Conservation (phyloP, 805 yeast species). For the Myxozyma geophila region DNA sequence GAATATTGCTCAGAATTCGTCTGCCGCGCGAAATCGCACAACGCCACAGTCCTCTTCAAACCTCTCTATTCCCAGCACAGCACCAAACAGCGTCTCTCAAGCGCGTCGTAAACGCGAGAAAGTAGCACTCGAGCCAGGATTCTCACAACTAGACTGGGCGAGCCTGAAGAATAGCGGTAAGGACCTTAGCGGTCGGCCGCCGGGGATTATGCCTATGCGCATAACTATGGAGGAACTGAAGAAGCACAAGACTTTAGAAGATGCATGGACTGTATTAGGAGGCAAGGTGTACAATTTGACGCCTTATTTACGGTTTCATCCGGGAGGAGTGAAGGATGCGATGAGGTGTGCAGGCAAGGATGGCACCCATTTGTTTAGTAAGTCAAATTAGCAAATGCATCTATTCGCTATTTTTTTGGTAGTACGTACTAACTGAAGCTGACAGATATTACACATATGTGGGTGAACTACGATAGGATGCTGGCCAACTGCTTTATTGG, state of each 20-base stretch:
- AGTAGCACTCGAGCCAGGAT: conserved; percentile 73
- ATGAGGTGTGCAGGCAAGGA: conserved; percentile 82
- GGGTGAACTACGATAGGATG: conserved; percentile 88
- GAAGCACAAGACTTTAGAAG: conserved; percentile 62
- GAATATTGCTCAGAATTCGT: background rate
- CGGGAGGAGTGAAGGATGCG: conserved; percentile 85
- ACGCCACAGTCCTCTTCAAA: background rate
- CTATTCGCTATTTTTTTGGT: background rate
- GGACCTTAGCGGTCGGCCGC: conserved; percentile 50
- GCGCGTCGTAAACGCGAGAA: conserved; percentile 50
- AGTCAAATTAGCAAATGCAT: conserved; percentile 49
- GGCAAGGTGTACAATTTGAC: conserved; percentile 88
- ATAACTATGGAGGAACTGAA: conserved; percentile 60
- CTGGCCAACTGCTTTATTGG: conserved; percentile 82
- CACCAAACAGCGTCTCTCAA: conserved; percentile 6
- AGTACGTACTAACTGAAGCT: background rate
- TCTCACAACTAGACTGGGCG: conserved; percentile 90
- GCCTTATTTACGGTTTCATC: conserved; percentile 82
- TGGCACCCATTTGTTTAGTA: conserved; percentile 74
- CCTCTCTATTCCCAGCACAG: background rate
- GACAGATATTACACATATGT: conserved; percentile 50
- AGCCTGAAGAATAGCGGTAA: conserved; percentile 53
- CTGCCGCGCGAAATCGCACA: conserved; percentile 2
- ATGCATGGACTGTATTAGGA: conserved; percentile 83
- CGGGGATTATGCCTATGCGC: conserved; percentile 34